Base-by-base conservation (phyloP, 1,139 yeast species). In the Hemisphaericaspora lyxosophila region DNA sequence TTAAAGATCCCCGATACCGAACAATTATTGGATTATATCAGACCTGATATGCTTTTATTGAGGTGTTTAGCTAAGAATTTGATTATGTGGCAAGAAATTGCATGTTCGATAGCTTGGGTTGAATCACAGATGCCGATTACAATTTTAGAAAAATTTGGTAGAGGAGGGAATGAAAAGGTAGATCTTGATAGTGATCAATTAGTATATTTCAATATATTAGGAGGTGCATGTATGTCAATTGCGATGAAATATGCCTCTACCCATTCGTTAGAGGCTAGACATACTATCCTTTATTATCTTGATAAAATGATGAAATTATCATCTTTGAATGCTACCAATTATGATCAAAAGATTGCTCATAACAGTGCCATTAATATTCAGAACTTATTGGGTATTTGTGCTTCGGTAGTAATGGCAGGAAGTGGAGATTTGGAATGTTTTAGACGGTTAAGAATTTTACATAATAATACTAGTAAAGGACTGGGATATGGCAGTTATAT, bases 391-490 rank as follows among this genome's bases (percentile, higher is more conserved):
- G 75, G 83, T 1, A 59, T 89, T 9, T 75, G 92, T 13, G 62
- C 78, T 11, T 76, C 96, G 0, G 69, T 87, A 24, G 75, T 89
- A 0, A 86, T 88, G 88, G 90, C 96, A 1, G 96, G 96, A 1
- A 80, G 90, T 16, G 98, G 98, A 1, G 97, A 92, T 56, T 62
- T 90, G 38, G 85, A 80, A 38, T 77, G 83, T 0, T 76, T 92
- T 49, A 73, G 92, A 51, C 69, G 96, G 40, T 63, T 88, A 31
- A 72, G 96, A 44, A 74, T 75, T 16, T 60, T 88, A 26, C 88
- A 87, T 55, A 83, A 78, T 16, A 74, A 73, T 19, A 73, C 79
- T 0, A 69, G 64, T 29, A 66, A 64, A 25, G 68, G 67, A 13
- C 62, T 70, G 39, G 70, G 71, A 3, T 88, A 76, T 57, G 95